Conservation (phyloP, 2,329 filamentous ascomycete genomes). For the Diplodia scrobiculata region DNA sequence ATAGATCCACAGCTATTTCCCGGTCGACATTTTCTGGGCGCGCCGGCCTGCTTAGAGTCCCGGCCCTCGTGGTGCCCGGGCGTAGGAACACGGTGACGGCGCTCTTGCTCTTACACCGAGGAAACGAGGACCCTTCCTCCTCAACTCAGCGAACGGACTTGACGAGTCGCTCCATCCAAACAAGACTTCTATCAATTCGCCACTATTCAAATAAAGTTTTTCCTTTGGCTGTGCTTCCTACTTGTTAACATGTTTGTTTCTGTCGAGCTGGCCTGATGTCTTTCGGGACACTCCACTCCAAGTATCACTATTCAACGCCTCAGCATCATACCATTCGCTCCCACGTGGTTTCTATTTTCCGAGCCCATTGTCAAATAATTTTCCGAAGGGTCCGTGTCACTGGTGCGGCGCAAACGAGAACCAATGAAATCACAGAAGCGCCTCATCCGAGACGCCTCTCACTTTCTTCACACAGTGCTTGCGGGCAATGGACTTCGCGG, state of each 20-base stretch:
- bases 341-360: not conserved
- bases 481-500: not conserved
- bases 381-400: not conserved
- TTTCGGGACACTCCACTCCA: not conserved
- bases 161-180: too few species aligned
- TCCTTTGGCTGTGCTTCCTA: not conserved
- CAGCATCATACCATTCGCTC: not conserved
- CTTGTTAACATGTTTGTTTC: not conserved
- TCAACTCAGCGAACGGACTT: too few species aligned
- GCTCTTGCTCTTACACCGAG: too few species aligned
- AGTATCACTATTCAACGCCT: not conserved
- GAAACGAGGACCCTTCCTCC: too few species aligned
- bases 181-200: not conserved
- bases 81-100: not conserved
- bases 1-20: conserved; percentile 26
- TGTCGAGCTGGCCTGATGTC: not conserved
- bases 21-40: conserved; percentile 25
- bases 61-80: not conserved
- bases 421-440: conserved; percentile 4
- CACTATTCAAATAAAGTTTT: not conserved
- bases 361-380: not conserved
- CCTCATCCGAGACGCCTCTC: not conserved
- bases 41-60: conserved; percentile 1
- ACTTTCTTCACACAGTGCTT: not conserved
- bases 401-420: not conserved